phyloP scores from a whole-genome alignment of 345 rosid species.

The Dovyalis caffra region DNA sequence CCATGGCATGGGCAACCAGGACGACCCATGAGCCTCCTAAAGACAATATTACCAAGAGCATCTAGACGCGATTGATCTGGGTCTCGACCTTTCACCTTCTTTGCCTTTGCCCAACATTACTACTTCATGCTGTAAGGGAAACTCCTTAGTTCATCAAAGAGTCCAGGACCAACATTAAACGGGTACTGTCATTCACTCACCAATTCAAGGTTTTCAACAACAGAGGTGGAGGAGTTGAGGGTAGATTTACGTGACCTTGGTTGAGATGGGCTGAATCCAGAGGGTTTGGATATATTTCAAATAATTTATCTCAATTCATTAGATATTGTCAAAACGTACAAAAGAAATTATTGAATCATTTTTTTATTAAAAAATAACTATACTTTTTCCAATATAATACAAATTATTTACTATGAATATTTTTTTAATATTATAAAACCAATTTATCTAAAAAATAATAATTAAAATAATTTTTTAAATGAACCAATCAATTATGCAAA shows the following conservation, averaged over 20 bases:
- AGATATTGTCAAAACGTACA: too few relatives aligned
- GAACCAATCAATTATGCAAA: too few relatives aligned
- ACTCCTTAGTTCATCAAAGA: slow-evolving; percentile 70
- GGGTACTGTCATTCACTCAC: slow-evolving; percentile 25
- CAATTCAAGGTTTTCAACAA: slow-evolving; percentile 37
- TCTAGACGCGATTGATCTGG: slow-evolving; percentile 90
- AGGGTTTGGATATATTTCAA: slow-evolving; percentile 20
- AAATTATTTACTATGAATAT: too few relatives aligned
- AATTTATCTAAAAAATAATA: too few relatives aligned
- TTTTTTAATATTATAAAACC: too few relatives aligned
- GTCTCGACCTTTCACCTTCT: slow-evolving; percentile 80
- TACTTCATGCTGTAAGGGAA: slow-evolving; percentile 85
- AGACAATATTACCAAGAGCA: slow-evolving; percentile 74
- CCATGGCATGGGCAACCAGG: slow-evolving; percentile 97
- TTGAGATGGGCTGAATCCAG: slow-evolving; percentile 14
- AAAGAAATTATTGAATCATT: too few relatives aligned
- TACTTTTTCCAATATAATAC: too few relatives aligned
- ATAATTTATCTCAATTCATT: too few relatives aligned
- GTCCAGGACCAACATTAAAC: not conserved
- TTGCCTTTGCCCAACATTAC: slow-evolving; percentile 96
- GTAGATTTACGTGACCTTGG: slow-evolving; percentile 34
- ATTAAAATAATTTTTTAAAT: too few relatives aligned
- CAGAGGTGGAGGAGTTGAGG: slow-evolving; percentile 44
- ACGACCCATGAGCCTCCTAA: slow-evolving; percentile 88
- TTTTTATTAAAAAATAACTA: too few relatives aligned